phyloP scores from a whole-genome alignment of 169 alveolate species.

The Eimeria zaria region DNA sequence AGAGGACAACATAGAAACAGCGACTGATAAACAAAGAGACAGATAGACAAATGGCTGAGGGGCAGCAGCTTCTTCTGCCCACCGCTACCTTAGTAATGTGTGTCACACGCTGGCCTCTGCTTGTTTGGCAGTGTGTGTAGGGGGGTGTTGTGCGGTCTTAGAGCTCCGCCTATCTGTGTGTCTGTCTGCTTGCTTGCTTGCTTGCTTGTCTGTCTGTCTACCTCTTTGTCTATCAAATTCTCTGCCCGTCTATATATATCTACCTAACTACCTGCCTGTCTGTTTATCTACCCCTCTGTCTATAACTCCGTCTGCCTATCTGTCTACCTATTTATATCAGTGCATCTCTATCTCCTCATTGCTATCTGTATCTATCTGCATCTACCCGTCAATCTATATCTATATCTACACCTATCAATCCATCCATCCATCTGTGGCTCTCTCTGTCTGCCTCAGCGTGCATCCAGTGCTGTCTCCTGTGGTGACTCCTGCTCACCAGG shows the following conservation, averaged over 20 bases:
- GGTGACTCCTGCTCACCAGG: slow-evolving; percentile 40
- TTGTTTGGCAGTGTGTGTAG: too few relatives aligned
- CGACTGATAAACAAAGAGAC: too few relatives aligned
- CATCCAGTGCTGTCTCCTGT: background rate
- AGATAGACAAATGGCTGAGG: too few relatives aligned
- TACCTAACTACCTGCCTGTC: background rate
- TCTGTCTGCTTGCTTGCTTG: too few relatives aligned
- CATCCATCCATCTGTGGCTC: background rate
- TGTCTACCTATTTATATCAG: background rate
- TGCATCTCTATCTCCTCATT: background rate
- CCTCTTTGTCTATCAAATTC: background rate
- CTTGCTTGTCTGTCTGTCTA: background rate
- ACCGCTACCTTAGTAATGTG: too few relatives aligned
- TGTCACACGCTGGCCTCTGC: too few relatives aligned
- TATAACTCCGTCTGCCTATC: background rate
- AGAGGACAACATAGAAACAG: too few relatives aligned
- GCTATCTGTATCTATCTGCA: background rate
- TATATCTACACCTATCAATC: too few relatives aligned
- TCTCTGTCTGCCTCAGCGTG: background rate
- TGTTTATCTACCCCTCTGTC: background rate
- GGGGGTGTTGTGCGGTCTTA: too few relatives aligned
- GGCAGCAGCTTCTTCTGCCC: too few relatives aligned
- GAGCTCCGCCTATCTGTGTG: background rate
- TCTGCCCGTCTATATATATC: background rate
- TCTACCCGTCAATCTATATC: too few relatives aligned